Percentiles rank a stretch among this genome's conserved stretches.
Conservation (phyloP, 2,329 filamentous ascomycete species). For the Microsporum canis region DNA sequence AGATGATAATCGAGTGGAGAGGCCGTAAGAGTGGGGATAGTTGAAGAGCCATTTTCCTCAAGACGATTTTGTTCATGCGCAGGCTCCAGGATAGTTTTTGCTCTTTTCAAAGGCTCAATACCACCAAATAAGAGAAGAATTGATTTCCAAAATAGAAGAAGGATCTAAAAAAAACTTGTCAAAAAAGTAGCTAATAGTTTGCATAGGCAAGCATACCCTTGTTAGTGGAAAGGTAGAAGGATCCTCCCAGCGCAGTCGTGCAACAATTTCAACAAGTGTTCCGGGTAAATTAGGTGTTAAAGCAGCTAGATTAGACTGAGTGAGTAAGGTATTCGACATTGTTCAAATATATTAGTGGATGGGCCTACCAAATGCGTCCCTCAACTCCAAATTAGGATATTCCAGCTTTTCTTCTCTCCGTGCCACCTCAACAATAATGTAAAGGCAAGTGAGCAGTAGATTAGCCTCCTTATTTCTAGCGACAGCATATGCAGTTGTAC, state of each 20-base stretch:
- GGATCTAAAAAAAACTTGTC: slow-evolving; percentile 41
- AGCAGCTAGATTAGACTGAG: slow-evolving; percentile 34
- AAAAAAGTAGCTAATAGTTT: neutral
- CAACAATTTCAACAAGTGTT: slow-evolving; percentile 58
- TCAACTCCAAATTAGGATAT: slow-evolving; percentile 6
- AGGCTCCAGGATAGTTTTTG: slow-evolving; percentile 57
- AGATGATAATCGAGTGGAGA: slow-evolving; percentile 93
- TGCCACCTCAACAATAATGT: slow-evolving; percentile 33
- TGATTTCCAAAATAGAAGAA: slow-evolving; percentile 85
- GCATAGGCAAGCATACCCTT: slow-evolving; percentile 41
- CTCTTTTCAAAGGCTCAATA: slow-evolving; percentile 56
- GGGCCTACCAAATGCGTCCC: slow-evolving; percentile 14
- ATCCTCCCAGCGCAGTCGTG: slow-evolving; percentile 60
- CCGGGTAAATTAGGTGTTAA: slow-evolving; percentile 59
- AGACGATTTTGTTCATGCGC: slow-evolving; percentile 38
- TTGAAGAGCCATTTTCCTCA: slow-evolving; percentile 44
- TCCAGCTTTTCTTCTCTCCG: slow-evolving; percentile 25
- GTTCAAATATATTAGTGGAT: neutral
- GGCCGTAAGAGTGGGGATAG: slow-evolving; percentile 73
- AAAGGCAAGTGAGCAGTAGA: slow-evolving; percentile 33
- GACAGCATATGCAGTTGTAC: slow-evolving; percentile 25
- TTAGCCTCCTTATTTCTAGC: slow-evolving; percentile 33
- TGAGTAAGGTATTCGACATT: slow-evolving; percentile 18
- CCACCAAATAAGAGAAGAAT: slow-evolving; percentile 78
- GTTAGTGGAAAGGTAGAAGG: slow-evolving; percentile 45